Percentiles rank a stretch among this genome's conserved stretches.
These are phyloP conservation scores for Epichloe typhina DNA, from an alignment of 2,329 filamentous ascomycete species.

Conservation along the genomic window DNA sequence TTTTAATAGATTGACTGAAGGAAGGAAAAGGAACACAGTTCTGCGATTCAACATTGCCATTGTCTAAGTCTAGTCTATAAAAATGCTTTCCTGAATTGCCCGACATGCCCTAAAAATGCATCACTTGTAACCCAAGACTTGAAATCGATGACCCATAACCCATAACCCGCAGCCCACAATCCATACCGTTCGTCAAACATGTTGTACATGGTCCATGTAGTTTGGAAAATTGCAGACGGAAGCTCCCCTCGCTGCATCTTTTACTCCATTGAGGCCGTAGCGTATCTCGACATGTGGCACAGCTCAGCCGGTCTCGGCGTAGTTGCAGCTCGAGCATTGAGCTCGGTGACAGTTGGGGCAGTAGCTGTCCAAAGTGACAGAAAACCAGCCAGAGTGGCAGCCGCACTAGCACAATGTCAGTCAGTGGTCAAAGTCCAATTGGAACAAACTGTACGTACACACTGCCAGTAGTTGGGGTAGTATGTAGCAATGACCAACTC, in stretches of 20 bases:
- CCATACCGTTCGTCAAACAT: background rate
- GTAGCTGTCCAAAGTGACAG: constrained; percentile 7
- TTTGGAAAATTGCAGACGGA: background rate
- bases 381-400: constrained; percentile 11
- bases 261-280: background rate
- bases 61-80: constrained; percentile 1
- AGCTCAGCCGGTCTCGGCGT: constrained; percentile 3
- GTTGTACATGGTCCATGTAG: background rate
- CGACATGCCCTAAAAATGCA: background rate
- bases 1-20: background rate
- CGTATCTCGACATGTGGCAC: background rate
- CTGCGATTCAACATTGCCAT: constrained; percentile 2
- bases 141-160: background rate
- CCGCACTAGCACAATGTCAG: constrained; percentile 9
- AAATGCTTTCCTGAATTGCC: background rate
- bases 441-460: constrained; percentile 5
- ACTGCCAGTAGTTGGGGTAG: constrained; percentile 6
- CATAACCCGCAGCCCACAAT: background rate
- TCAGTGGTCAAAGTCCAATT: background rate
- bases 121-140: background rate
- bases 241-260: background rate
- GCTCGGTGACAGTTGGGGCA: constrained; percentile 10
- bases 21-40: background rate
- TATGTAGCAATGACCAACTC: background rate
- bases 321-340: constrained; percentile 12